Base-by-base conservation (phyloP, 2,329 filamentous ascomycete species). In the Mariannaea sp. region DNA sequence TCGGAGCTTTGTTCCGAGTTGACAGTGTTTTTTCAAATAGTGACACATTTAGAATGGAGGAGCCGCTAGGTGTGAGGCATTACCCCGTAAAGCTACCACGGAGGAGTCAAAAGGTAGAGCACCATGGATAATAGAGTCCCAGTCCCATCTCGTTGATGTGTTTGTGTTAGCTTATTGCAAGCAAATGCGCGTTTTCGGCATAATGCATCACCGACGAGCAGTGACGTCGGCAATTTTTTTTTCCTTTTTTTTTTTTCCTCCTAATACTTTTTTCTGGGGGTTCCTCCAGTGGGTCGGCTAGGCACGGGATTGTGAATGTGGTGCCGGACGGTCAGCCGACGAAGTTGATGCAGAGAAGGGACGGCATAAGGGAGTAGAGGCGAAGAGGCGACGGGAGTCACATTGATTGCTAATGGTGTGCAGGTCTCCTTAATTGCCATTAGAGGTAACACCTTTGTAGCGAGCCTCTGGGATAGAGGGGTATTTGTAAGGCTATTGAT, bases 201-300 rank as follows among this genome's bases (percentile, higher is more conserved):
- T 55, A 49, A 49, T 49, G 40, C 40, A 49, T 46, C 40, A 45
- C 45, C 40, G 40, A 57, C 39, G 50, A 51, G 40, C 22, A 32
- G 58, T 65, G 62, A 65, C 58, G 56, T 64, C 50, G 54, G 49
- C n/a, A n/a, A n/a, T n/a, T n/a, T n/a, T n/a, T n/a, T n/a, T n/a
- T n/a, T n/a, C n/a, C n/a, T n/a, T n/a, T n/a, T n/a, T n/a, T n/a
- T n/a, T n/a, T n/a, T n/a, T n/a, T n/a, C n/a, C n/a, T n/a, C n/a
- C n/a, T n/a, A n/a, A n/a, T n/a, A n/a, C n/a, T n/a, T n/a, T n/a
- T n/a, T n/a, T n/a, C n/a, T n/a, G n/a, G n/a, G n/a, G n/a, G n/a
- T n/a, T 62, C 35, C 12, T 32, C 55, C 52, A 43, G 56, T 43
- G 41, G 41, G 43, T 41, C 62, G 62, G 62, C 57, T 65, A 65